phyloP scores from a whole-genome alignment of 352 stramenopile species.

The Phytopythium sindhum region DNA sequence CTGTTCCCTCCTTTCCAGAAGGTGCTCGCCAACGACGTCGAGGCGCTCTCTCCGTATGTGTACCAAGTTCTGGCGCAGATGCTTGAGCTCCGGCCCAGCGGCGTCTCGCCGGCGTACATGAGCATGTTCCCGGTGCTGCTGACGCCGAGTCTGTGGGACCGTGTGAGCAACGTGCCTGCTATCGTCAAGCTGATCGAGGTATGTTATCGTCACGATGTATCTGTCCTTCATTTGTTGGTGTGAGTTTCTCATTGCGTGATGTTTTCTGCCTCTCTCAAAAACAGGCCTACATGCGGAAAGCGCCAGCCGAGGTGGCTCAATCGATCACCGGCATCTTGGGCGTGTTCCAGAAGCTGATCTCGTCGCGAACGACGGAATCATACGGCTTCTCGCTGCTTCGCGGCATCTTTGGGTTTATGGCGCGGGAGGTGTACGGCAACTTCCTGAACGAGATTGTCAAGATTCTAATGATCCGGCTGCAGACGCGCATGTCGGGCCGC shows the following conservation, averaged over 20 bases:
- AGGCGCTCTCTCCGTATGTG: conserved; percentile 94
- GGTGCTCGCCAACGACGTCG: conserved; percentile 96
- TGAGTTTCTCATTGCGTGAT: background rate
- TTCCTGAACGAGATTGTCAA: conserved; percentile 92
- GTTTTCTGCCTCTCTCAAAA: background rate
- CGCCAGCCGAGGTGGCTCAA: conserved; percentile 83
- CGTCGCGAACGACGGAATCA: conserved; percentile 90
- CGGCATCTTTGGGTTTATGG: conserved; percentile 88
- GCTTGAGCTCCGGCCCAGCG: conserved; percentile 91
- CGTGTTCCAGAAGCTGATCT: conserved; percentile 98
- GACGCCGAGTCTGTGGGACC: conserved; percentile 94
- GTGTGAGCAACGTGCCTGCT: conserved; percentile 95
- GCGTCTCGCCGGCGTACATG: conserved; percentile 91
- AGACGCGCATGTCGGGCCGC: conserved; percentile 87
- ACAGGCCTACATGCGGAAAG: conserved; percentile 94
- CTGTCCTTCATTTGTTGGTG: background rate
- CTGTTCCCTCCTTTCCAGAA: conserved; percentile 98
- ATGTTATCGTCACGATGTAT: background rate
- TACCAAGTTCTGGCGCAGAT: conserved; percentile 99
- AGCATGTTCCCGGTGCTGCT: conserved; percentile 95
- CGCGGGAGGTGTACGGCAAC: conserved; percentile 58
- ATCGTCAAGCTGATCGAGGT: conserved; percentile 95
- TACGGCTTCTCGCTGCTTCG: conserved; percentile 93
- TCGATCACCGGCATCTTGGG: conserved; percentile 89
- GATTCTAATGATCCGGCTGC: conserved; percentile 93